phyloP scores from a whole-genome alignment of 345 rosid species.

The Cardamine occulta region DNA sequence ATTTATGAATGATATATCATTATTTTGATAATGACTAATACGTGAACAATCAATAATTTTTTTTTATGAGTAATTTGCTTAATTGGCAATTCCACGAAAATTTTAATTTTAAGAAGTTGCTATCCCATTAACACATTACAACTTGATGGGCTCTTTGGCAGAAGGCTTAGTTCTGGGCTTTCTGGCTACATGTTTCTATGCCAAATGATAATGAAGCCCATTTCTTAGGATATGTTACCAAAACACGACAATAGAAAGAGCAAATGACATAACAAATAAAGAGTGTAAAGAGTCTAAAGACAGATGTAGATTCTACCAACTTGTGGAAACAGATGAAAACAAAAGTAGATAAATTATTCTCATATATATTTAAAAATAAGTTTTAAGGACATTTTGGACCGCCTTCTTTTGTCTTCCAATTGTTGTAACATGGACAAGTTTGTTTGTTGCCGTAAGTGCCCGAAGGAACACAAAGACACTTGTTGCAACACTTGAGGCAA shows the following conservation, averaged over 20 bases:
- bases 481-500: conserved; percentile 67
- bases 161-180: not conserved
- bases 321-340: conserved; percentile 1
- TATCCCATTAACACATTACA: not conserved
- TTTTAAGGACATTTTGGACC: conserved; percentile 67
- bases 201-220: not conserved
- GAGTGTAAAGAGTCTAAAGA: not conserved
- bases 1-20: not conserved
- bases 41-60: not conserved
- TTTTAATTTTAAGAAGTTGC: not conserved
- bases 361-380: not conserved
- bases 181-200: not conserved
- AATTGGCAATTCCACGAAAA: not conserved
- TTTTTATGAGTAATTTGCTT: not conserved
- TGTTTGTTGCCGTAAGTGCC: conserved; percentile 74
- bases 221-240: not conserved
- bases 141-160: not conserved
- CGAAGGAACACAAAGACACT: conserved; percentile 76
- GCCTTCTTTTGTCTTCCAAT: conserved; percentile 73
- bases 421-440: conserved; percentile 75
- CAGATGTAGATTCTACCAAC: not conserved
- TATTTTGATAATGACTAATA: not conserved
- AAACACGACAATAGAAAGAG: not conserved
- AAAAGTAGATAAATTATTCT: not conserved
- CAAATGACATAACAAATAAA: not conserved